Conservation (phyloP, 768 basidiomycete genomes). For the Boletus vermiculosoides region DNA sequence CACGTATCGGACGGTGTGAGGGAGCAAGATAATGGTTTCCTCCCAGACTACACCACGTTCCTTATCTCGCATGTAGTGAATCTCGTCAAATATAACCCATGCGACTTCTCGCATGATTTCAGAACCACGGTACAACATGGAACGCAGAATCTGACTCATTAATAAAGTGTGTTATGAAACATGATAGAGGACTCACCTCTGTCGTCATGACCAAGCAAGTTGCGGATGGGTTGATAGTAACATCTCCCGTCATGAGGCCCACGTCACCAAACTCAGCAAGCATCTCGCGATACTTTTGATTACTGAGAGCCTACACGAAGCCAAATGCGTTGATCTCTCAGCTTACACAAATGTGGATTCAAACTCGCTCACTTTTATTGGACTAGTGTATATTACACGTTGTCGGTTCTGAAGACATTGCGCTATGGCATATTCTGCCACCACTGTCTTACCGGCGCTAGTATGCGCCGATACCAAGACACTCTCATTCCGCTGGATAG, state of each 20-base stretch:
- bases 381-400: conserved; percentile 98
- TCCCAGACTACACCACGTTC: conserved; percentile 99
- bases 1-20: conserved; percentile 94
- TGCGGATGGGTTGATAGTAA: conserved; percentile 96
- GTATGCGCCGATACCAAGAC: conserved; percentile 98
- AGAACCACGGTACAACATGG: conserved; percentile 97
- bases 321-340: conserved; percentile 17
- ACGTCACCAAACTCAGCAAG: conserved; percentile 96
- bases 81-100: conserved; percentile 99
- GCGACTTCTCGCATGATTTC: conserved; percentile 99
- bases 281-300: conserved; percentile 99
- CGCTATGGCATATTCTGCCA: conserved; percentile 99
- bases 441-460: conserved; percentile 98
- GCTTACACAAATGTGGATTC: conserved; percentile 10
- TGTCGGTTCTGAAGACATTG: conserved; percentile 92
- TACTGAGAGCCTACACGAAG: conserved; percentile 80
- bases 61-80: conserved; percentile 99
- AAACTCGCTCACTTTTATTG: conserved; percentile 82
- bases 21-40: conserved; percentile 96
- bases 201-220: conserved; percentile 99
- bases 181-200: conserved; percentile 54
- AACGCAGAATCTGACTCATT: conserved; percentile 79
- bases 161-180: not conserved
- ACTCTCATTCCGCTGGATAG: conserved; percentile 96
- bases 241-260: conserved; percentile 98